Conservation (phyloP, 1,284 basidiomycete species). For the Cerioporus squamosus region DNA sequence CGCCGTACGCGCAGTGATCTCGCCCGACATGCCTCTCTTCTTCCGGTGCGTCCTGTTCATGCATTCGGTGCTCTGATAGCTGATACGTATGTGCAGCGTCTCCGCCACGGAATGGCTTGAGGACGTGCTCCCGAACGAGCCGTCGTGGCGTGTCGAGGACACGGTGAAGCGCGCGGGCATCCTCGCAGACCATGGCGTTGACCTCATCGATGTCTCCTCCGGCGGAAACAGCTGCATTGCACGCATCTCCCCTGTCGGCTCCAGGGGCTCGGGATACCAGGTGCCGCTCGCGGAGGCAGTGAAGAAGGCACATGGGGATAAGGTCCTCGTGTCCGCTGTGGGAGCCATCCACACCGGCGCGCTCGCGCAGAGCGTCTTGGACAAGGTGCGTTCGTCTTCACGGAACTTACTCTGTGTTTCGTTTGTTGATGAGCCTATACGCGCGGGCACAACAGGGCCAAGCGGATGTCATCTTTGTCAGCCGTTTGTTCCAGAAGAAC, state of each 20-base stretch:
- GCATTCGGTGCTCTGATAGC: too few relatives aligned
- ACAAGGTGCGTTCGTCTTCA: slow-evolving; percentile 33
- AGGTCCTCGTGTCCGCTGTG: slow-evolving; percentile 58
- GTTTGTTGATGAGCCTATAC: too few relatives aligned
- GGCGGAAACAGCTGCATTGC: slow-evolving; percentile 44
- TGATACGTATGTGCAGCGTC: slow-evolving; percentile 41
- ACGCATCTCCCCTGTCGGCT: too few relatives aligned
- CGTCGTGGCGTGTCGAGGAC: slow-evolving; percentile 59
- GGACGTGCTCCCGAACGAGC: slow-evolving; percentile 45
- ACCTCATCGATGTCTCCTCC: slow-evolving; percentile 60
- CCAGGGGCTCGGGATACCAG: slow-evolving; percentile 42
- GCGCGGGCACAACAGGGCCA: slow-evolving; percentile 41
- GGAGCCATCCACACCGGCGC: slow-evolving; percentile 61
- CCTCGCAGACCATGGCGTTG: slow-evolving; percentile 55
- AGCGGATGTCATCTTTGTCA: slow-evolving; percentile 51
- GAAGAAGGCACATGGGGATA: slow-evolving; percentile 45
- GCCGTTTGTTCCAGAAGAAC: slow-evolving; percentile 60
- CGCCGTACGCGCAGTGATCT: slow-evolving; percentile 38
- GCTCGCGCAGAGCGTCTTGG: slow-evolving; percentile 65
- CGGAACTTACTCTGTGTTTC: too few relatives aligned
- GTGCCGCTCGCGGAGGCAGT: slow-evolving; percentile 55
- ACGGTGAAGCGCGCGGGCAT: slow-evolving; percentile 51
- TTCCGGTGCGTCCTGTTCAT: too few relatives aligned
- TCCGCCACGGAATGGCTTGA: slow-evolving; percentile 64
- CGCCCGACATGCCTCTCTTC: slow-evolving; percentile 23